These are phyloP conservation scores for Gracilaria vermiculophylla DNA, from an alignment of 23 red algal genomes.

Conservation along the genomic window DNA sequence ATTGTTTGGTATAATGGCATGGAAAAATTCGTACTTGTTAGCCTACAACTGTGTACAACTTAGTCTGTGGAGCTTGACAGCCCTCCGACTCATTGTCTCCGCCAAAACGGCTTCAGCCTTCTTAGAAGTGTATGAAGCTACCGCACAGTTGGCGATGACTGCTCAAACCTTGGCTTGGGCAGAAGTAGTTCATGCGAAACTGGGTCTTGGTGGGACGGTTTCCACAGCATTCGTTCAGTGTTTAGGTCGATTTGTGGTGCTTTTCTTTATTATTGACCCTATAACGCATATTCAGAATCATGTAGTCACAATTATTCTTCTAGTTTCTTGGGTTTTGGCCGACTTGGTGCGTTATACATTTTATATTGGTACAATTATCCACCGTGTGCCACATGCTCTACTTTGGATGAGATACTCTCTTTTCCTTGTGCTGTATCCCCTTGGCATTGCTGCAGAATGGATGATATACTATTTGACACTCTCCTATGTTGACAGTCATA, in stretches of 20 bases:
- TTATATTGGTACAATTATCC: constrained; percentile 29
- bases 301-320: not conserved
- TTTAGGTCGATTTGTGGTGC: constrained; percentile 43
- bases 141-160: constrained; percentile 1
- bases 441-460: constrained; percentile 66
- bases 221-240: constrained; percentile 43
- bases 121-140: not conserved
- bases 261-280: constrained; percentile 53
- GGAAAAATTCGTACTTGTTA: constrained; percentile 12
- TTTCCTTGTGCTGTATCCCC: constrained; percentile 58
- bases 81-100: not conserved
- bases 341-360: constrained; percentile 73
- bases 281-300: constrained; percentile 5
- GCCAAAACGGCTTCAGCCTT: not conserved
- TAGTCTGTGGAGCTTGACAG: not conserved
- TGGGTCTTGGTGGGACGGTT: constrained; percentile 53
- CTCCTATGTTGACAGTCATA: constrained; percentile 19
- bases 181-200: constrained; percentile 46
- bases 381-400: not conserved
- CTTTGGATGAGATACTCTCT: constrained; percentile 51
- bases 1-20: not conserved
- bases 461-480: constrained; percentile 48
- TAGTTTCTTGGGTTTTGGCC: constrained; percentile 31
- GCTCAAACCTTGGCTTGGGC: constrained; percentile 49
- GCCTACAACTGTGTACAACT: constrained; percentile 48